phyloP scores from a whole-genome alignment of 345 rosid species.

The Hypericum androsaemum region DNA sequence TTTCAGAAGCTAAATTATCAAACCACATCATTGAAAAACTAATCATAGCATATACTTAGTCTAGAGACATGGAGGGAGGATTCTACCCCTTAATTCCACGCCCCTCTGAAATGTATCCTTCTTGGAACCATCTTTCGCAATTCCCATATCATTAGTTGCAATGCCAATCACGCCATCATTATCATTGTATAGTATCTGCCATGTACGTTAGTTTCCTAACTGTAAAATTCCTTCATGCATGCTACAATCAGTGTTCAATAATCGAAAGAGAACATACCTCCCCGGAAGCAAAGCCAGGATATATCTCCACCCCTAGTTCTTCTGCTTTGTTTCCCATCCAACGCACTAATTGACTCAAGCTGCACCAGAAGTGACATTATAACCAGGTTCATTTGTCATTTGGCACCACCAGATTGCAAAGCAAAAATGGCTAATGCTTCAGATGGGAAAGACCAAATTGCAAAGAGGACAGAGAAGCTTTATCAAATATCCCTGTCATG shows the following conservation, averaged over 20 bases:
- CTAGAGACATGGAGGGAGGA: slow-evolving; percentile 19
- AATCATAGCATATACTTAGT: too few species aligned
- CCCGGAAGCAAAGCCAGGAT: slow-evolving; percentile 91
- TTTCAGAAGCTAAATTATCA: neutral
- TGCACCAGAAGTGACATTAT: slow-evolving; percentile 18
- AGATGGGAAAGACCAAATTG: too few species aligned
- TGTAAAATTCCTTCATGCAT: slow-evolving; percentile 10
- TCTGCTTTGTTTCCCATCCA: slow-evolving; percentile 95
- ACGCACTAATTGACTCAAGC: slow-evolving; percentile 78
- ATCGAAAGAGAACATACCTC: slow-evolving; percentile 42
- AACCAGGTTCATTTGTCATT: slow-evolving; percentile 6
- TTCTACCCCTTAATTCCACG: slow-evolving; percentile 61
- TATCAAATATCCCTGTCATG: too few species aligned
- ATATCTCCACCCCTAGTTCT: slow-evolving; percentile 89
- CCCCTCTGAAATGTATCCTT: slow-evolving; percentile 83
- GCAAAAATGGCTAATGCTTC: neutral
- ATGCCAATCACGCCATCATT: slow-evolving; percentile 64
- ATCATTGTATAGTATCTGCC: slow-evolving; percentile 62
- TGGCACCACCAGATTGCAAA: neutral
- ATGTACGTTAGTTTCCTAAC: slow-evolving; percentile 12
- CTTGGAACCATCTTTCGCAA: slow-evolving; percentile 79
- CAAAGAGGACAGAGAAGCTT: too few species aligned
- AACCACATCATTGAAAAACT: neutral
- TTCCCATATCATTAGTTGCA: slow-evolving; percentile 94
- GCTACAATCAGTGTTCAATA: slow-evolving; percentile 2